Conservation (phyloP, 2,329 filamentous ascomycete genomes). For the Ophiocordyceps camponoti-saundersi region DNA sequence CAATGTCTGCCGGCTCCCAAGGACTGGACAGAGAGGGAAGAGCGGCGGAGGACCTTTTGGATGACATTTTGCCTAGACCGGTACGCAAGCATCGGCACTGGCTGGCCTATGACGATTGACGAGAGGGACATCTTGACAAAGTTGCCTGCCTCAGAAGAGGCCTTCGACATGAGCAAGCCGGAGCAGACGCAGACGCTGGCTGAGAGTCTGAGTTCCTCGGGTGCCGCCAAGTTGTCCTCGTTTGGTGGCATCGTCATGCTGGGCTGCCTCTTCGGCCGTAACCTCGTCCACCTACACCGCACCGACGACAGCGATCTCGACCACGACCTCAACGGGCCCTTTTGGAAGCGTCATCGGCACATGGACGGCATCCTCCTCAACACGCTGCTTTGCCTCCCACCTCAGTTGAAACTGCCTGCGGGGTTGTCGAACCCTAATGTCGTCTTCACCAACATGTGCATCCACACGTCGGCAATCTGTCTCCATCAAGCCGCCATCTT, state of each 20-base stretch:
- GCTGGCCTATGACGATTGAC: conserved; percentile 91
- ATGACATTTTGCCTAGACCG: conserved; percentile 80
- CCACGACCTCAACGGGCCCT: conserved; percentile 76
- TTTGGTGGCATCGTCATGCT: conserved; percentile 71
- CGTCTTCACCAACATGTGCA: conserved; percentile 90
- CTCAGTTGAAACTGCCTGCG: conserved; percentile 59
- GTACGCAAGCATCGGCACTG: conserved; percentile 89
- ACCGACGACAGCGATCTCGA: conserved; percentile 69
- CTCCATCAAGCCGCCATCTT: conserved; percentile 97
- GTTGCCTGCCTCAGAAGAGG: conserved; percentile 68
- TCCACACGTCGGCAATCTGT: conserved; percentile 91
- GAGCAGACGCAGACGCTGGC: conserved; percentile 54
- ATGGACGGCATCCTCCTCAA: conserved; percentile 86
- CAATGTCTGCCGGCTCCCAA: conserved; percentile 72
- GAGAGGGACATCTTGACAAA: conserved; percentile 82
- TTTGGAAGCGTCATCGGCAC: conserved; percentile 83
- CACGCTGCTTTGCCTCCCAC: conserved; percentile 68
- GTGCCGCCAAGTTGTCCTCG: conserved; percentile 57
- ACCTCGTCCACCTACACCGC: conserved; percentile 79
- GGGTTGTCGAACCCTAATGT: conserved; percentile 68
- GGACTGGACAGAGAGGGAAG: conserved; percentile 90
- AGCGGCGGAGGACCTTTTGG: conserved; percentile 87
- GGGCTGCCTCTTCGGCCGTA: conserved; percentile 80
- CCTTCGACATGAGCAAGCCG: conserved; percentile 64
- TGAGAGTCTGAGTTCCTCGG: conserved; percentile 52